Percentiles rank a stretch among this genome's conserved stretches.
phyloP scores from a whole-genome alignment of 2,329 filamentous ascomycete genomes.

The Botrytis paeoniae region DNA sequence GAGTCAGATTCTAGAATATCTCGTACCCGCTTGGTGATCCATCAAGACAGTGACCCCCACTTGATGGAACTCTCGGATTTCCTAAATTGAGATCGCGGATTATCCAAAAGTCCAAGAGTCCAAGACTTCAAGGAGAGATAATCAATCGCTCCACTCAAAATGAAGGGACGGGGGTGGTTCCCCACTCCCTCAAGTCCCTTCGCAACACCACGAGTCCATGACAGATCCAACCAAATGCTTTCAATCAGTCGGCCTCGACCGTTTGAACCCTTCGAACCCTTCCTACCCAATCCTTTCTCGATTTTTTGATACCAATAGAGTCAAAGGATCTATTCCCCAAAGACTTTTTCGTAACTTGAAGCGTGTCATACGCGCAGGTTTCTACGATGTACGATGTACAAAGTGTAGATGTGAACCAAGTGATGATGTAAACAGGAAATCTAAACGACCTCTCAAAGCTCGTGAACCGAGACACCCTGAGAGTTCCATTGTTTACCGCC shows the following conservation, averaged over 20 bases:
- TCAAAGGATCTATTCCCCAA: not conserved
- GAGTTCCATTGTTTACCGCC: constrained; percentile 9
- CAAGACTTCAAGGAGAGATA: not conserved
- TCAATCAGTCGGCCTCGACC: not conserved
- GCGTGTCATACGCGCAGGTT: not conserved
- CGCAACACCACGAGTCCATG: not conserved
- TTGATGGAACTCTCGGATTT: constrained; percentile 4
- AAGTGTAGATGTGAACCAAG: not conserved
- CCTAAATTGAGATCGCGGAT: not conserved
- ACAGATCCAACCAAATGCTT: not conserved
- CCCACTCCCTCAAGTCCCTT: not conserved
- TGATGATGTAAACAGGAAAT: not conserved
- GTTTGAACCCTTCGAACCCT: not conserved
- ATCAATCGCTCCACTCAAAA: not conserved
- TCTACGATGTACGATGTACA: not conserved
- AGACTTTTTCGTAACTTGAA: not conserved
- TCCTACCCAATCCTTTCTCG: too few species aligned
- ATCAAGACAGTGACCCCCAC: not conserved
- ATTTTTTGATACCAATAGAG: not conserved
- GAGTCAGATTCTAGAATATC: constrained; percentile 12
- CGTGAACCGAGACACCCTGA: not conserved
- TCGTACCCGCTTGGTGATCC: not conserved
- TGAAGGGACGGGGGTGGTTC: not conserved
- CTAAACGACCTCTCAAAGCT: not conserved
- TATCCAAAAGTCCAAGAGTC: not conserved